Base-by-base conservation (phyloP, 1,284 basidiomycete species). In the Ustilago bromivora region DNA sequence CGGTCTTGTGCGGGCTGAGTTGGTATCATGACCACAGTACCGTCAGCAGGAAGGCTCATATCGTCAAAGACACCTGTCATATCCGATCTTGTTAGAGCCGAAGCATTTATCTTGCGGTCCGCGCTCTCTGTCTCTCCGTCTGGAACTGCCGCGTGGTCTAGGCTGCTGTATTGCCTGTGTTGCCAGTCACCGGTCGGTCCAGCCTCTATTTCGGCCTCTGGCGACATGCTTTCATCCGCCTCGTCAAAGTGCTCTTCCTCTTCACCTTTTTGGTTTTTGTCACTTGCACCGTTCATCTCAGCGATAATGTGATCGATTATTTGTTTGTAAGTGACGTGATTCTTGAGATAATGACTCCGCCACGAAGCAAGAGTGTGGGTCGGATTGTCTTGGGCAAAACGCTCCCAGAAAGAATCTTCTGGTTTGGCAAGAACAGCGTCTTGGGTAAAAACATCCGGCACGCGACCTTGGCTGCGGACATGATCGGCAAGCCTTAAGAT, bases 321-420 rank as follows among this genome's bases (percentile, higher is more conserved):
- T 15, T 67, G 51, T 35, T 41, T 74, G 55, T 77, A 77, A 13
- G 60, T 52, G 13, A 31, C 6, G 5, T 61, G 55, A 17, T 78
- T 78, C 51, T 71, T 78, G 47, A 65, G 61, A 23, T 65, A 78
- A 35, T 78, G 76, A 17, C 68, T 71, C 0, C 53, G 52, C 76
- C 76, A 78, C 4, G 76, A 73, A 9, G 38, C 46, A 5, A 58
- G 54, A 40, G 71, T 67, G 17, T 78, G 76, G 9, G 35, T 54
- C 2, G 61, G 58, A 38, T 68, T 43, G 9, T 36, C 38, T 13
- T 23, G 28, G n/a, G 67, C 58, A 17, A 74, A 56, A 4, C 46
- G 35, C 8, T 57, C 57, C 75, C 75, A 77, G 32, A 77, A 77
- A 3, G 28, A 17, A 40, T 66, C 69, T 19, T 57, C 35, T 0